Conservation (phyloP, 2,329 filamentous ascomycete species). For the Venturia nashicola region DNA sequence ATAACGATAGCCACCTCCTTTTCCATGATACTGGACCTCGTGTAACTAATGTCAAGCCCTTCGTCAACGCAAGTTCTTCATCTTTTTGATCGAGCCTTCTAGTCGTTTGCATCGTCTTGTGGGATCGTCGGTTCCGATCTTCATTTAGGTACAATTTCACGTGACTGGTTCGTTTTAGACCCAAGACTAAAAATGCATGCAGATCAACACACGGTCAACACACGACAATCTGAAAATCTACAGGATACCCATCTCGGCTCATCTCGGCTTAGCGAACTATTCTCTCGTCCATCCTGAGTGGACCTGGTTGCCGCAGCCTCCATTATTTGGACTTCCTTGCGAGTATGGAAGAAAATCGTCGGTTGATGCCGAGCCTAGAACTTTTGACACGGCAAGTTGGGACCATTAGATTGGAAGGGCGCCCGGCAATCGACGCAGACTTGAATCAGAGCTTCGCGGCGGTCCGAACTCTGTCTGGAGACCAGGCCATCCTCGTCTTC, state of each 20-base stretch:
- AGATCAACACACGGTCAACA: neutral
- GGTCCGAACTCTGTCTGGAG: slow-evolving; percentile 23
- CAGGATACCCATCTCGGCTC: neutral
- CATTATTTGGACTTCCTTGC: neutral
- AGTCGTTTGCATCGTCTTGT: neutral
- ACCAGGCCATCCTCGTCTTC: slow-evolving; percentile 31
- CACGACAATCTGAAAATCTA: neutral
- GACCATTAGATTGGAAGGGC: neutral
- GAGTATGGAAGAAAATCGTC: neutral
- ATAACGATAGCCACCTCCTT: neutral
- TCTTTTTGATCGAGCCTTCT: neutral
- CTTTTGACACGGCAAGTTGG: neutral
- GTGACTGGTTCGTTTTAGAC: neutral
- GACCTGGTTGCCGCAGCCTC: neutral
- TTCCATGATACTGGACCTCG: neutral
- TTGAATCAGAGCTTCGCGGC: slow-evolving; percentile 16
- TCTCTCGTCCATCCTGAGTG: neutral
- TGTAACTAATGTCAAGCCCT: neutral
- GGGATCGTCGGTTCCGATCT: neutral
- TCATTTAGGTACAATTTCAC: neutral
- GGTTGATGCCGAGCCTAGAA: neutral
- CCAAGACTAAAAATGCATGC: neutral
- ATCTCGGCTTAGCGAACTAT: neutral
- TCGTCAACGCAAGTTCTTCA: neutral
- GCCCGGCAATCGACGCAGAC: neutral